These are phyloP conservation scores for Blastobotrys aristatus DNA, from an alignment of 1,139 yeast species.

Conservation along the genomic window DNA sequence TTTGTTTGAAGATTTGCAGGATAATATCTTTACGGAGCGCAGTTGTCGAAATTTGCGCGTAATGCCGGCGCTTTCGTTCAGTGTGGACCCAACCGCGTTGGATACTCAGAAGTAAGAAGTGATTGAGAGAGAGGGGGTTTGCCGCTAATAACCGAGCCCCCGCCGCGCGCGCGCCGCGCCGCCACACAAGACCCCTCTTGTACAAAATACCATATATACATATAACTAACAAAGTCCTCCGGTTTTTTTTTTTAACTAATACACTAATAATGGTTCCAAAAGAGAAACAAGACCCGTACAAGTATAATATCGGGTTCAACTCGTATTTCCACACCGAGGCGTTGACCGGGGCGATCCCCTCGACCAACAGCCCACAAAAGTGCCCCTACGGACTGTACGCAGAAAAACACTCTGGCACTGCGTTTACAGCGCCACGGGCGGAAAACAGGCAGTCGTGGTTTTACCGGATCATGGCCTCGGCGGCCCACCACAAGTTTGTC, in stretches of 20 bases:
- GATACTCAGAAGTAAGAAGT: too few relatives aligned
- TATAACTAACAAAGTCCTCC: background rate
- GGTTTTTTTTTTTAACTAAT: background rate
- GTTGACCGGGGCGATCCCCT: slow-evolving; percentile 26
- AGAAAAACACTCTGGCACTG: slow-evolving; percentile 31
- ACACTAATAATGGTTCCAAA: slow-evolving; percentile 8
- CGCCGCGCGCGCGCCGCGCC: too few relatives aligned
- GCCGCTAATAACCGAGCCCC: background rate
- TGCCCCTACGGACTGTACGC: slow-evolving; percentile 28
- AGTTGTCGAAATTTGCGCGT: background rate
- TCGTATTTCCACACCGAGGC: slow-evolving; percentile 29
- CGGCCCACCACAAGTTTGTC: slow-evolving; percentile 23
- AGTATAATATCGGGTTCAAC: slow-evolving; percentile 24
- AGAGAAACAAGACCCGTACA: slow-evolving; percentile 21
- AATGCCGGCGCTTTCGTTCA: too few relatives aligned
- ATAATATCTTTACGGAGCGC: background rate
- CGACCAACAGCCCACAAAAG: slow-evolving; percentile 27
- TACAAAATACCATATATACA: too few relatives aligned
- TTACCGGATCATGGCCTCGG: slow-evolving; percentile 28
- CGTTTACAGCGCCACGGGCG: slow-evolving; percentile 30
- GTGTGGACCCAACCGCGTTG: too few relatives aligned
- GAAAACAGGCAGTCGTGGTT: slow-evolving; percentile 29
- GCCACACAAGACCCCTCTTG: too few relatives aligned
- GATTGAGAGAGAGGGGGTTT: too few relatives aligned
- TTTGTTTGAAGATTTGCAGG: slow-evolving; percentile 14